Evolutionary conservation across 805 yeast species (phyloP), one percentile per base, ranked within the genome.

Genomic region (Jamesozyma piceae): DNA sequence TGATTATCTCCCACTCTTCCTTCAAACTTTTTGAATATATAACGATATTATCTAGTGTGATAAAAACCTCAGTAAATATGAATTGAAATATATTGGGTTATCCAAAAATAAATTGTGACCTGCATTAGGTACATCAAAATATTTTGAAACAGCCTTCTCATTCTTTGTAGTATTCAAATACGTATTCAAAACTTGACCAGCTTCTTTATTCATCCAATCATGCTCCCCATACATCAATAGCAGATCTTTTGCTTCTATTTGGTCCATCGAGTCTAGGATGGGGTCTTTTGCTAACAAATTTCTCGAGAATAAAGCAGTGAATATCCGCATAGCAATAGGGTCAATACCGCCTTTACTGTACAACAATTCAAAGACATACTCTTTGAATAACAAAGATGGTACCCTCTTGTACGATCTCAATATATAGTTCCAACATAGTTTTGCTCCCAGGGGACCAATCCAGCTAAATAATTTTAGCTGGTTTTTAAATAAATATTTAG

Each of bases 91-190:
- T 13, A 53, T 47, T 17, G 73, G 69, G 49, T 82, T 82, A 53
- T 85, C 94, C 43, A 85, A 63, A 50, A 82, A 82, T 13, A 85
- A 54, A 54, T 85, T 89, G 58, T 85, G 95, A 1, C 95, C 94
- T 6, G 83, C 74, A 43, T 77, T 66, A 8, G 62, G 58, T 3
- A 61, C 52, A 24, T 56, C 58, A 8, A 39, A 34, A 36, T 50
- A 60, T 20, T 38, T 30, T 26, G 40, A 14, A 28, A 21, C 30
- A 17, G 42, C 41, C 18, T 45, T 40, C 11, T 20, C 20, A 18
- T 4, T 10, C 4, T 24, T 21, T 15, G 31, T 22, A 22, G 50
- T 42, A 10, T 50, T 49, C 20, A 53, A 45, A n/a, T 44, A 40
- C 14, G 51, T 46, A 10, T 43, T 51, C 48, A 50, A 52, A 36